Conservation (phyloP, 768 basidiomycete genomes). For the Gymnopilus junonius region DNA sequence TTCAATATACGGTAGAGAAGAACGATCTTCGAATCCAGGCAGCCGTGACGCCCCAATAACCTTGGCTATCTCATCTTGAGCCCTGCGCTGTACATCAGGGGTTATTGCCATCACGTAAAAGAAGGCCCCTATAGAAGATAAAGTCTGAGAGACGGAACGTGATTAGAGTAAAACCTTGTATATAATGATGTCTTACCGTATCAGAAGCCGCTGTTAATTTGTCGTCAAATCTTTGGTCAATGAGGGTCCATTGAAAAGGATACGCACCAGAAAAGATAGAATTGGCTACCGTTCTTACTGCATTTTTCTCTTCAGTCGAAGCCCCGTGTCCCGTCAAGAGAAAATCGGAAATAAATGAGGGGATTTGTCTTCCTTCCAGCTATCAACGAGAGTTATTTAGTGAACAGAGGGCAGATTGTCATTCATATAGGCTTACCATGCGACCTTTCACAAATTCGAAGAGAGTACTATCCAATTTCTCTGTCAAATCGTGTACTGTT, state of each 20-base stretch:
- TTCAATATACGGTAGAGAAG: too few relatives aligned
- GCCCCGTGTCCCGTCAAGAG: constrained; percentile 6
- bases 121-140: constrained; percentile 22
- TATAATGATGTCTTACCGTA: too few relatives aligned
- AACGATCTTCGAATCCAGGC: too few relatives aligned
- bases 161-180: too few relatives aligned
- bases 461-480: constrained; percentile 13
- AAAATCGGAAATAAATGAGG: constrained; percentile 16
- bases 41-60: too few relatives aligned
- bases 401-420: background rate
- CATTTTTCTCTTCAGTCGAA: constrained; percentile 6
- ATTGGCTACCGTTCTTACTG: constrained; percentile 12
- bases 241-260: too few relatives aligned
- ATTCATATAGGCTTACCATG: background rate
- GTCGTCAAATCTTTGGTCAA: too few relatives aligned
- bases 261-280: too few relatives aligned
- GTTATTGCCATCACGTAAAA: constrained; percentile 33
- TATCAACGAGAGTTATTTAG: background rate
- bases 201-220: too few relatives aligned
- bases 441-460: constrained; percentile 12
- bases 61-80: too few relatives aligned
- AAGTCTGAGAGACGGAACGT: constrained; percentile 3
- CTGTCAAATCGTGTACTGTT: constrained; percentile 22
- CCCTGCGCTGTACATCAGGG: constrained; percentile 13
- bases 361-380: constrained; percentile 9